A percentile compares a stretch with the other conserved stretches of the same genome.
These are phyloP conservation scores for Cyclostephanos tholiformis DNA, from an alignment of 108 stramenopile genomes.

Conservation along the genomic window DNA sequence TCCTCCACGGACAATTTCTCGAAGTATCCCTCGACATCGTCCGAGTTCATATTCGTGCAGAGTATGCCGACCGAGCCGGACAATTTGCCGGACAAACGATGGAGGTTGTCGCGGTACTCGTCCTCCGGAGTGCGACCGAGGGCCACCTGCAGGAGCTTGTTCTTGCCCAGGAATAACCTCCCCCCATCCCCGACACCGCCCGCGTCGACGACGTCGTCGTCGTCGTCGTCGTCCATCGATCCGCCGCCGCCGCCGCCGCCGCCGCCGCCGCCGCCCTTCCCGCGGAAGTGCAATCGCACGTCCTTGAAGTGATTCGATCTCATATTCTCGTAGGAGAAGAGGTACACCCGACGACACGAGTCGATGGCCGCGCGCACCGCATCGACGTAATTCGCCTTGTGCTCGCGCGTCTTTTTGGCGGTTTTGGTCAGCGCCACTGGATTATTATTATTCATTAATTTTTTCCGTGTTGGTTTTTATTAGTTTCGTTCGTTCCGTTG, in stretches of 20 bases:
- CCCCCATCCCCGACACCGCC: slow-evolving; percentile 16
- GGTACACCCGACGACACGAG: slow-evolving; percentile 77
- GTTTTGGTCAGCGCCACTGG: slow-evolving; percentile 93
- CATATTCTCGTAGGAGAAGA: slow-evolving; percentile 96
- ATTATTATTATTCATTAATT: no score
- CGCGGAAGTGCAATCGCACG: slow-evolving; percentile 86
- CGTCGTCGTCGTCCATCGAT: slow-evolving; percentile 29
- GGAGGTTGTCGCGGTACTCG: slow-evolving; percentile 93
- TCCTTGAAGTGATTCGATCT: slow-evolving; percentile 93
- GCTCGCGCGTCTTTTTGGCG: slow-evolving; percentile 89
- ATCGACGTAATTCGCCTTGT: slow-evolving; percentile 86
- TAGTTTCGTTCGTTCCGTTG: no score
- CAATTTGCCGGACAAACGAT: slow-evolving; percentile 78
- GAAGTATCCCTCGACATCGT: slow-evolving; percentile 89
- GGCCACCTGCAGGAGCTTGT: slow-evolving; percentile 93
- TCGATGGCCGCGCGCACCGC: slow-evolving; percentile 90
- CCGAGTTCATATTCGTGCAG: slow-evolving; percentile 71
- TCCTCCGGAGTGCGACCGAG: slow-evolving; percentile 89
- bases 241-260: slow-evolving; percentile 19
- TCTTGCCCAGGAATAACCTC: slow-evolving; percentile 96
- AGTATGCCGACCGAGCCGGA: slow-evolving; percentile 90
- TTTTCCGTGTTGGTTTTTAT: no score
- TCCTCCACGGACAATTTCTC: slow-evolving; percentile 78
- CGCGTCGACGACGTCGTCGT: slow-evolving; percentile 16
- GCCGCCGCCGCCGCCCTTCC: slow-evolving; percentile 25